Evolutionary conservation across 2,329 filamentous ascomycete species (phyloP).

Genomic region (Ophiostoma angusticollis): DNA sequence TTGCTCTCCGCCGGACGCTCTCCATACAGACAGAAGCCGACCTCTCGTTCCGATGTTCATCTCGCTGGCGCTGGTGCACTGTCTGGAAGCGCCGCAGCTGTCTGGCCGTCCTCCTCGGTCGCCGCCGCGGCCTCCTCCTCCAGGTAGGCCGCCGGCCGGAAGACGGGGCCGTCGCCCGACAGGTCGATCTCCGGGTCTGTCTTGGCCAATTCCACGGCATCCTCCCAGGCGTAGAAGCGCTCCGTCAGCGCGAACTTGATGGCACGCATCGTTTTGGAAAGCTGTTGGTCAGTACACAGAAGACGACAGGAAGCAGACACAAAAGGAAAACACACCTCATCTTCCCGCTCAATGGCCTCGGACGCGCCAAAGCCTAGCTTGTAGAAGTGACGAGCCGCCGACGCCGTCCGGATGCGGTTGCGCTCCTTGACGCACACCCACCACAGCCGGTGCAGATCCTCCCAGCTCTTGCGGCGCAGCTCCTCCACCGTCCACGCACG

Average conservation of each 20-base stretch:
- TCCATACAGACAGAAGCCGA: too few species aligned
- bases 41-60: too few species aligned
- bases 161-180: conserved; percentile 34
- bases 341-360: conserved; percentile 52
- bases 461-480: conserved; percentile 80
- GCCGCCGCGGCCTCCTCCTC: conserved; percentile 20
- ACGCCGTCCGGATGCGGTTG: conserved; percentile 75
- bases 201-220: conserved; percentile 54
- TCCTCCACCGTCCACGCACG: conserved; percentile 77
- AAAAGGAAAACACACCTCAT: conserved; percentile 41
- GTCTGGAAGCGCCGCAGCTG: too few species aligned
- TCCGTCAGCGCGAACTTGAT: conserved; percentile 83
- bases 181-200: conserved; percentile 55
- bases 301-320: neutral
- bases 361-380: conserved; percentile 60
- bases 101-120: neutral
- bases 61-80: too few species aligned
- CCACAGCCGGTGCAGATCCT: conserved; percentile 85
- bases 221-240: conserved; percentile 77
- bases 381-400: conserved; percentile 52
- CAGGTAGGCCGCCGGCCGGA: conserved; percentile 30
- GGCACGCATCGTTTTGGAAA: conserved; percentile 56
- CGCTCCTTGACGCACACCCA: conserved; percentile 87
- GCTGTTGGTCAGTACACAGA: neutral
- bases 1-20: too few species aligned